Conservation (phyloP, 1,284 basidiomycete species). For the Cutaneotrichosporon cyanovorans region DNA sequence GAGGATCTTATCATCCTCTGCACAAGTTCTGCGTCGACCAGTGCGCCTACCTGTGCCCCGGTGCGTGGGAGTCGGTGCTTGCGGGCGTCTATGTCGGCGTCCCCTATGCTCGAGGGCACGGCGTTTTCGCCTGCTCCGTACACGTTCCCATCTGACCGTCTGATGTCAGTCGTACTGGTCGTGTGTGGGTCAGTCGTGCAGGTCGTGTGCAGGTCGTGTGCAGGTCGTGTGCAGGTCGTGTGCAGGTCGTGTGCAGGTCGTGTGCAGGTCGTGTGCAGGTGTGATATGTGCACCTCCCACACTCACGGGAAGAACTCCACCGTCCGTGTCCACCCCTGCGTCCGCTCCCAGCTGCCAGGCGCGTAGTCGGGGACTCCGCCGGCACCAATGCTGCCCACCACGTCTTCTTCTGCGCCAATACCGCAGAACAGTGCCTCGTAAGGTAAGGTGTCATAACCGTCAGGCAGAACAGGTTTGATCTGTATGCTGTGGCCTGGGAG, state of each 20-base stretch:
- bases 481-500: constrained; percentile 10
- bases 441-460: constrained; percentile 2
- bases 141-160: constrained; percentile 7
- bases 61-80: constrained; percentile 9
- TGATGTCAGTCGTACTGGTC: constrained; percentile 1
- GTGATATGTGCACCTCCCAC: not conserved
- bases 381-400: not conserved
- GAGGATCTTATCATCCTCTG: constrained; percentile 7
- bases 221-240: no score
- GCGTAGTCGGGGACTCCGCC: constrained; percentile 1
- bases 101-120: constrained; percentile 4
- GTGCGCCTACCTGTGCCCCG: constrained; percentile 1
- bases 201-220: no score
- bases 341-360: not conserved
- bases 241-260: no score
- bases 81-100: constrained; percentile 5
- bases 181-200: no score
- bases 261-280: no score
- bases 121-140: constrained; percentile 14
- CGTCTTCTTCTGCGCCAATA: not conserved
- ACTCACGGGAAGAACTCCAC: constrained; percentile 16
- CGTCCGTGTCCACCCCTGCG: constrained; percentile 8
- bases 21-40: constrained; percentile 8
- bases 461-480: not conserved
- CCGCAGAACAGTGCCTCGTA: constrained; percentile 11